Evolutionary conservation across 495 filamentous ascomycete species (phyloP), one percentile per base, ranked within the genome.

Genomic region (Staphylotrichum longicolle): DNA sequence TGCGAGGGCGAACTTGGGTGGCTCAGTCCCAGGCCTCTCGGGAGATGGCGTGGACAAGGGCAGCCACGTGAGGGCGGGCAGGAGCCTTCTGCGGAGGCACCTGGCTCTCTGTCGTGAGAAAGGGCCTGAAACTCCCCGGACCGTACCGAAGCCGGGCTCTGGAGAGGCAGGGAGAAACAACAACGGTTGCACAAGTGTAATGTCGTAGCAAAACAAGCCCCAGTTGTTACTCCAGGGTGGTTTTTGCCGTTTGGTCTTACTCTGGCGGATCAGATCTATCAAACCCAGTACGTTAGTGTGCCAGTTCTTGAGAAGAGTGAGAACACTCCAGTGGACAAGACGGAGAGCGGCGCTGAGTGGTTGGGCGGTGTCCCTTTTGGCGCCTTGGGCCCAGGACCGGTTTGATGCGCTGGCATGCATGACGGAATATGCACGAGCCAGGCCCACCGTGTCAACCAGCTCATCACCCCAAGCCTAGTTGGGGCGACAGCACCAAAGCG

Each of bases 321-420:
- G 20, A 27, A 27, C 20, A 27, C 70, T 73, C 68, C 68, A 74
- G 72, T 70, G 70, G 71, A 67, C 5, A 69, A 57, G 72, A 70
- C 66, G 66, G 71, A 69, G 66, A 67, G 68, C 59, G 68, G 58
- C 27, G 51, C 42, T 66, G 58, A 62, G 68, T 70, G 70, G 75
- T 74, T 27, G 72, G 74, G 72, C 68, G 70, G 68, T 70, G 57
- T 63, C 63, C 66, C 62, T 68, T 74, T 74, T 77, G 72, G 75
- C 72, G 77, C 76, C 73, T 72, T 75, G 71, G 76, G 2, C 66
- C 74, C 74, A 74, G 70, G 60, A 33, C 71, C 72, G 69, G 63
- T 64, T 77, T 81, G 79, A 81, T 81, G 79, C 76, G 79, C 75
- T 81, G 79, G 79, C 79, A 81, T 81, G 79, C 79, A 81, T 81